These are phyloP conservation scores for Phytophthora podocarpi DNA, from an alignment of 352 stramenopile genomes.

Conservation along the genomic window DNA sequence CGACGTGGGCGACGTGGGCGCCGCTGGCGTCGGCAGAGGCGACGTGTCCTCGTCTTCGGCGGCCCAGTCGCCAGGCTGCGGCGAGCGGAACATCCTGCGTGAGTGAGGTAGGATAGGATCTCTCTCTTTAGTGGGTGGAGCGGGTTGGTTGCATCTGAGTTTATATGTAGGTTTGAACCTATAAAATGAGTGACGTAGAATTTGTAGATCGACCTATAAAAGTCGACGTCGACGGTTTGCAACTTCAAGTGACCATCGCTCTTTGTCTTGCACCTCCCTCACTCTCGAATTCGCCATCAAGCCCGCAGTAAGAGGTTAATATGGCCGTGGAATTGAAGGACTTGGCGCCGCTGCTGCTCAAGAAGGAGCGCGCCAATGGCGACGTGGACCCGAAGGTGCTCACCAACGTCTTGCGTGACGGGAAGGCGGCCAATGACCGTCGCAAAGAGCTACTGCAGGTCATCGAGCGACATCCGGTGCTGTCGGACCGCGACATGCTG, in stretches of 20 bases:
- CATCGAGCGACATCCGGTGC: constrained; percentile 29
- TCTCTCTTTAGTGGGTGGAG: constrained; percentile 1
- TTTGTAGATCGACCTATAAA: too few relatives aligned
- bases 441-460: constrained; percentile 27
- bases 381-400: constrained; percentile 26
- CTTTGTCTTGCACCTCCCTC: too few relatives aligned
- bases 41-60: constrained; percentile 70
- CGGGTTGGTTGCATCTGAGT: not conserved
- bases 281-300: not conserved
- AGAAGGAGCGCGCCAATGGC: constrained; percentile 28
- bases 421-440: constrained; percentile 17
- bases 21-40: constrained; percentile 12
- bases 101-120: too few relatives aligned
- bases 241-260: too few relatives aligned
- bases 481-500: constrained; percentile 38
- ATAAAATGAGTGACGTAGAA: too few relatives aligned
- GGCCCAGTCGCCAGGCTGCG: constrained; percentile 75
- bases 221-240: too few relatives aligned
- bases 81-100: constrained; percentile 66
- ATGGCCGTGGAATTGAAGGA: constrained; percentile 31
- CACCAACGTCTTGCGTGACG: constrained; percentile 19
- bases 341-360: constrained; percentile 29
- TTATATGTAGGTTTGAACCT: too few relatives aligned
- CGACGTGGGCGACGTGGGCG: too few relatives aligned
- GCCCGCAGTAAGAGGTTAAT: not conserved